Percentiles rank a stretch among this genome's conserved stretches.
These are phyloP conservation scores for Parafenestella ontariensis DNA, from an alignment of 2,329 filamentous ascomycete genomes.

Conservation along the genomic window DNA sequence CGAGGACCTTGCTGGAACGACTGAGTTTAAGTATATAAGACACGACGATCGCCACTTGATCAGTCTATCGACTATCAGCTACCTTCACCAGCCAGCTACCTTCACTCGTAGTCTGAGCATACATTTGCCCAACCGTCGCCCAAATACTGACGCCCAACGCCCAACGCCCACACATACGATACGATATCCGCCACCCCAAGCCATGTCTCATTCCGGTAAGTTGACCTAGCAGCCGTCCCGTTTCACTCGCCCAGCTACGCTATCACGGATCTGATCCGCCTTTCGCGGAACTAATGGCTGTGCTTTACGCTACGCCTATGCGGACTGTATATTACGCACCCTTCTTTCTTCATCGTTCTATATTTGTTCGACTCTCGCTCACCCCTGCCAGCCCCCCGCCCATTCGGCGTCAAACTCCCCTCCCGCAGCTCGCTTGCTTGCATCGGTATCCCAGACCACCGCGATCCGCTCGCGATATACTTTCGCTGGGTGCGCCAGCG, in stretches of 20 bases:
- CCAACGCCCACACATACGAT: background rate
- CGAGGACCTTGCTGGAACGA: background rate
- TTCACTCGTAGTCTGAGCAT: background rate
- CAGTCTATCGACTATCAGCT: background rate
- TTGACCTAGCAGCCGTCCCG: background rate
- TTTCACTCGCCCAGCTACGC: background rate
- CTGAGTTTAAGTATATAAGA: background rate
- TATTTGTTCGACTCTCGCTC: background rate
- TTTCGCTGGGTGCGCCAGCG: constrained; percentile 29
- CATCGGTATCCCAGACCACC: constrained; percentile 29
- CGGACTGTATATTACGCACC: background rate
- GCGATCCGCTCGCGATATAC: constrained; percentile 31
- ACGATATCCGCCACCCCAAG: background rate
- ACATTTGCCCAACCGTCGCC: background rate
- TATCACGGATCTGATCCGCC: background rate
- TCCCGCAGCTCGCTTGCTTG: constrained; percentile 21
- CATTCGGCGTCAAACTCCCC: constrained; percentile 6
- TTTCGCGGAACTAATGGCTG: background rate
- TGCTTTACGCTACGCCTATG: background rate
- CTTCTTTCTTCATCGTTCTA: background rate
- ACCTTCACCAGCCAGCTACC: background rate
- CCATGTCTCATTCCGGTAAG: constrained; percentile 16
- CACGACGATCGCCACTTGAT: constrained; percentile 1
- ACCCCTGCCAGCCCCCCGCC: constrained; percentile 1
- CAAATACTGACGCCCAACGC: background rate